Percentiles rank a stretch among this genome's conserved stretches.
phyloP scores from a whole-genome alignment of 2,329 filamentous ascomycete genomes.

The Fusarium sp. region DNA sequence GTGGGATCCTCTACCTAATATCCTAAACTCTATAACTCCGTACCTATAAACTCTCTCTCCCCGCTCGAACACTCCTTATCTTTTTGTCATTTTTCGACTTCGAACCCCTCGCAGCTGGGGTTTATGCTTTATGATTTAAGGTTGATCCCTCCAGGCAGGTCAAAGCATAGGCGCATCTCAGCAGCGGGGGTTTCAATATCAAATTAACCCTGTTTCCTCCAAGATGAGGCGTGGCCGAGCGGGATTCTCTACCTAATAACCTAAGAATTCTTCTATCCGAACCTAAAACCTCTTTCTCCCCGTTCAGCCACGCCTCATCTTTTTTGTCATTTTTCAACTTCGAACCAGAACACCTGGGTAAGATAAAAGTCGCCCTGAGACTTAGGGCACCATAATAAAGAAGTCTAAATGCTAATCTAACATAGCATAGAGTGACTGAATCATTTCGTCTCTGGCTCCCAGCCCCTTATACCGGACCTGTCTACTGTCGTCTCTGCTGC shows the following conservation, averaged over 20 bases:
- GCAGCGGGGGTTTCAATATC: no score
- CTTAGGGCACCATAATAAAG: background rate
- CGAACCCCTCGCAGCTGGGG: background rate
- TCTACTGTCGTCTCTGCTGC: background rate
- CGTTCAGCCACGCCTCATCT: no score
- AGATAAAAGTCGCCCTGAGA: background rate
- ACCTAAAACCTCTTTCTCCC: no score
- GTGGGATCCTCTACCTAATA: background rate
- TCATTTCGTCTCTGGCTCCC: slow-evolving; percentile 42
- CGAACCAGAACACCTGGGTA: background rate
- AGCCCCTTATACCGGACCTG: background rate
- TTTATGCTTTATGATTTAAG: no score
- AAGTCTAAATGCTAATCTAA: background rate
- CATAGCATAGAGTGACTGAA: background rate
- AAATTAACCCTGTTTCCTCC: background rate
- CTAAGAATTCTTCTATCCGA: no score
- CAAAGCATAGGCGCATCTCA: no score
- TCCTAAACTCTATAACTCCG: background rate
- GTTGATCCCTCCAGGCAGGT: no score
- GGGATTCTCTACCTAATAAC: no score
- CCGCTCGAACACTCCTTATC: background rate
- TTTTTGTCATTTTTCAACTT: no score
- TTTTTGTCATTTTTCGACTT: background rate
- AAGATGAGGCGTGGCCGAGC: background rate
- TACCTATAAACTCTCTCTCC: background rate